Conservation (phyloP, 1,139 yeast genomes). For the Eremothecium gossypii region DNA sequence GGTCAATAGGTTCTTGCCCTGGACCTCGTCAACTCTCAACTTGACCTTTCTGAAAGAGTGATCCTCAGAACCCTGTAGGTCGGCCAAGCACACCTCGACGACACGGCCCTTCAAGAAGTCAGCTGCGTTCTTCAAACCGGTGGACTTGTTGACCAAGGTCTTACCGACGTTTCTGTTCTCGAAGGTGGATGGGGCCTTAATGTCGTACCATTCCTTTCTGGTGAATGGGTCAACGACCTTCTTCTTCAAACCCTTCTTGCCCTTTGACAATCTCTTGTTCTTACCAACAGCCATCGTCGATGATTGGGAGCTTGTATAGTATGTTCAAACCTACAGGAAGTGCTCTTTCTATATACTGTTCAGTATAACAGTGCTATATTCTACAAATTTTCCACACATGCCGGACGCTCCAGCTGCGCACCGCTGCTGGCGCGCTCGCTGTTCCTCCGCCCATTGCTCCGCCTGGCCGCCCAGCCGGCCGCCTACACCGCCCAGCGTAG, state of each 20-base stretch:
- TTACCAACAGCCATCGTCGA: slow-evolving; percentile 82
- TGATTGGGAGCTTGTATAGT: slow-evolving; percentile 2
- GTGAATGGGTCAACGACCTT: slow-evolving; percentile 92
- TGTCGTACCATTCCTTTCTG: slow-evolving; percentile 91
- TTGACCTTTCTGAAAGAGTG: slow-evolving; percentile 84
- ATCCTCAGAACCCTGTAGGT: slow-evolving; percentile 87
- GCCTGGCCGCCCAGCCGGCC: too few species aligned
- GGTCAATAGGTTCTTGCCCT: slow-evolving; percentile 86
- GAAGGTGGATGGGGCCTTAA: slow-evolving; percentile 91
- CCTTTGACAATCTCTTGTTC: slow-evolving; percentile 94
- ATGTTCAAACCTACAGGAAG: neutral
- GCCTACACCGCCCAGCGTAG: too few species aligned
- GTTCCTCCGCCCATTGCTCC: too few species aligned
- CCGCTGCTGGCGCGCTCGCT: too few species aligned
- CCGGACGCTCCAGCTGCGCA: too few species aligned
- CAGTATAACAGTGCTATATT: neutral
- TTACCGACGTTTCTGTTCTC: slow-evolving; percentile 92
- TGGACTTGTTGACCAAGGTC: slow-evolving; percentile 87
- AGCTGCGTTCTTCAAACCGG: slow-evolving; percentile 89
- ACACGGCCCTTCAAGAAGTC: slow-evolving; percentile 90
- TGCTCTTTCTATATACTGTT: neutral
- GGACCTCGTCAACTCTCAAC: slow-evolving; percentile 88
- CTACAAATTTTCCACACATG: slow-evolving; percentile 1
- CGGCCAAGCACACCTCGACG: slow-evolving; percentile 79
- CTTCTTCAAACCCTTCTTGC: slow-evolving; percentile 94